phyloP scores from a whole-genome alignment of 176 grass and related monocot species.

The Triticum urartu region DNA sequence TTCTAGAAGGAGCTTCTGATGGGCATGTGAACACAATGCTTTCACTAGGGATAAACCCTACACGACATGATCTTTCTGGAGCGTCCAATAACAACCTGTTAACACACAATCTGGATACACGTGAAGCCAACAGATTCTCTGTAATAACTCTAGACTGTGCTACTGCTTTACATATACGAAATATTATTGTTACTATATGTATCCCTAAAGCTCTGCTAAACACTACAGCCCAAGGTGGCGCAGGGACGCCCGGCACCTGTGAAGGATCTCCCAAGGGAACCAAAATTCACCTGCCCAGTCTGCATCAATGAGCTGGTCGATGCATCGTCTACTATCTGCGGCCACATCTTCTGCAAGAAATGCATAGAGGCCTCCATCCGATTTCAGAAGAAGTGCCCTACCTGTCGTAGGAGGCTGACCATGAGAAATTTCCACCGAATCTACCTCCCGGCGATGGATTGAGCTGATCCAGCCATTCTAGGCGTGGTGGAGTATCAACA shows the following conservation, averaged over 20 bases:
- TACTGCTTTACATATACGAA: background rate
- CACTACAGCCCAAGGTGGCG: background rate
- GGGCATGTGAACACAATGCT: slow-evolving; percentile 33
- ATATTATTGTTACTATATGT: background rate
- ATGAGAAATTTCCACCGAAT: too few relatives aligned
- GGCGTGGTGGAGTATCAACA: background rate
- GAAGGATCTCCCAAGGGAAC: slow-evolving; percentile 33
- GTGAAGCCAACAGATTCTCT: background rate
- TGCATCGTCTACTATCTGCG: slow-evolving; percentile 65
- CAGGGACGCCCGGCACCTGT: slow-evolving; percentile 27
- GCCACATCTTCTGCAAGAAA: slow-evolving; percentile 76
- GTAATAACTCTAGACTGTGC: background rate
- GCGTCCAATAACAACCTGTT: background rate
- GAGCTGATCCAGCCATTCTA: background rate
- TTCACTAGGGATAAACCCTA: slow-evolving; percentile 29
- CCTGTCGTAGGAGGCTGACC: slow-evolving; percentile 52
- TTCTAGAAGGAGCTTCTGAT: slow-evolving; percentile 24
- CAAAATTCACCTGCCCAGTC: slow-evolving; percentile 65
- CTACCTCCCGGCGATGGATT: too few relatives aligned
- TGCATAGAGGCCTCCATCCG: slow-evolving; percentile 65
- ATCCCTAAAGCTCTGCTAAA: slow-evolving; percentile 2
- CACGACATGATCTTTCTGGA: background rate
- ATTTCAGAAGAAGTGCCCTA: slow-evolving; percentile 73
- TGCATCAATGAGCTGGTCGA: slow-evolving; percentile 58
- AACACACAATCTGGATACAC: slow-evolving; percentile 13